Evolutionary conservation across 805 yeast genomes (phyloP), one percentile per base, ranked within the genome.

Genomic region (Saccharomycopsis sp.): DNA sequence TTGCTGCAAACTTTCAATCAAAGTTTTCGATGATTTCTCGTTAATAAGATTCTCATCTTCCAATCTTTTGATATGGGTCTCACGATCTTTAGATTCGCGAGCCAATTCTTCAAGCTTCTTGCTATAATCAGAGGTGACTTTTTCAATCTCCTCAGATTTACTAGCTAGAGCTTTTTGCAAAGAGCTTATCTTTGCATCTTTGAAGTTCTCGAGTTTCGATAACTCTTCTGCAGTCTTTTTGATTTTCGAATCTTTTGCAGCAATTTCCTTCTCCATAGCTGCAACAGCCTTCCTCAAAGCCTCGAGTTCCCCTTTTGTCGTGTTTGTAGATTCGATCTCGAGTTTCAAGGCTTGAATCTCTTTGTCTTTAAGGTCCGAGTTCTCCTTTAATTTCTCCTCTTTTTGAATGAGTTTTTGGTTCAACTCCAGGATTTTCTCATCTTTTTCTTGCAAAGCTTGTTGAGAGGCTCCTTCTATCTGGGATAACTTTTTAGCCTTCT

Each of bases 1-100:
- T n/a, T 40, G 48, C 34, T 55, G 47, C 21, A 64, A 61, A 23
- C 62, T 58, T 24, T 59, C 62, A 24, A 40, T 54, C 14, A 64
- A 54, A 14, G 56, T 51, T 18, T 55, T 60, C 1, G 62, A 3
- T 15, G 23, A 24, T 37, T 51, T 51, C 29, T 51, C 34, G 15
- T 41, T 24, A n/a, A 2, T 21, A 16, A 15, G 16, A 12, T 18
- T 37, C 14, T 16, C 21, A 7, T n/a, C 53, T 7, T 16, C 52
- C 18, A 50, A 34, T 4, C 58, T 40, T 52, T 16, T 18, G n/a
- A 40, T 5, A 24, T 34, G 24, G 50, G 44, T 51, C 47, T 41
- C 34, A 50, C 51, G 12, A 2, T 48, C 7, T 20, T 24, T 41
- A 16, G 18, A 16, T n/a, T 18, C 48, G 7, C 4, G 18, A 7